Percentiles rank a stretch among this genome's conserved stretches.
phyloP scores from a whole-genome alignment of 495 filamentous ascomycete genomes.

The Lepraria neglecta region DNA sequence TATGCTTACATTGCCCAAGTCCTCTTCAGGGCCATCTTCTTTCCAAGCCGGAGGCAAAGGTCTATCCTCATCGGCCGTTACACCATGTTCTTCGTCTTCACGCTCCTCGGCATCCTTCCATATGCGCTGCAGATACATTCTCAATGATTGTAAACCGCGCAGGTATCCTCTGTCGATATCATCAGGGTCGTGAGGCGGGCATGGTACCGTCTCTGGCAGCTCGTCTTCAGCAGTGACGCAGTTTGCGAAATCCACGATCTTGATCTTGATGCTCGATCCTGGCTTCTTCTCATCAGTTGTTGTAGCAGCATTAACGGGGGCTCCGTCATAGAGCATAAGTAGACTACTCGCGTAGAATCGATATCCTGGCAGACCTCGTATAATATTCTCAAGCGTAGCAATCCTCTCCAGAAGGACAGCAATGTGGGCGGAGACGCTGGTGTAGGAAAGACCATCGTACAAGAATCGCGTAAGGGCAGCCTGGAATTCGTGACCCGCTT shows the following conservation, averaged over 20 bases:
- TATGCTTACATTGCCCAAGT: constrained; percentile 27
- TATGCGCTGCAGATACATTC: constrained; percentile 81
- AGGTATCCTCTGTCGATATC: constrained; percentile 87
- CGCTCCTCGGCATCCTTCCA: constrained; percentile 57
- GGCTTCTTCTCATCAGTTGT: constrained; percentile 35
- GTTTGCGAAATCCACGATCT: constrained; percentile 98
- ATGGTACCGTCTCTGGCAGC: constrained; percentile 54
- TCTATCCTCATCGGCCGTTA: constrained; percentile 31
- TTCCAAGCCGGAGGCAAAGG: constrained; percentile 25
- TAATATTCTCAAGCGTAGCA: constrained; percentile 71
- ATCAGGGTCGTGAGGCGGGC: constrained; percentile 72
- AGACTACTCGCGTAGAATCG: constrained; percentile 94
- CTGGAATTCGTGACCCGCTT: constrained; percentile 85
- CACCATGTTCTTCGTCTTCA: constrained; percentile 43
- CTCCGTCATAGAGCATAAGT: constrained; percentile 89
- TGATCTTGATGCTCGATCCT: constrained; percentile 65
- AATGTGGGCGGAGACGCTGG: constrained; percentile 74
- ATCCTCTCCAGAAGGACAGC: constrained; percentile 81
- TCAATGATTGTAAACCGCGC: constrained; percentile 70
- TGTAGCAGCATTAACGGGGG: constrained; percentile 31
- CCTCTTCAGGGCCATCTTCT: constrained; percentile 23
- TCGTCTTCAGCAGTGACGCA: constrained; percentile 84
- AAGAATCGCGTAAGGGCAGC: constrained; percentile 82
- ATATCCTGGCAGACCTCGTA: constrained; percentile 71
- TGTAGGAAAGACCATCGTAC: constrained; percentile 78